Conservation (phyloP, 75 land plant species). For the Chamaecyparis obtusa region DNA sequence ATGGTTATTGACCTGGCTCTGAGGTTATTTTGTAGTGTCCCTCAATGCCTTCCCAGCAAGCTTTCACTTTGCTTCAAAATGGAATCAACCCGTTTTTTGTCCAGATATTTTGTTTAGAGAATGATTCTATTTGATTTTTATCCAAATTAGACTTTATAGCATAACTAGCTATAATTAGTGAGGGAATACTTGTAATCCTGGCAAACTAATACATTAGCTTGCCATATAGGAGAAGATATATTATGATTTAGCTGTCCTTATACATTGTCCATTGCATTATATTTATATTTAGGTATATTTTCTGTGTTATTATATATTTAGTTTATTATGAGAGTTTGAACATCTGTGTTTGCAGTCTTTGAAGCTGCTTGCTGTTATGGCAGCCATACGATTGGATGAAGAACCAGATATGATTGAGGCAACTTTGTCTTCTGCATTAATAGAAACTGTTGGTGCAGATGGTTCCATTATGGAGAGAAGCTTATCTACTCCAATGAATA, state of each 20-base stretch:
- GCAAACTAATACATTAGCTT: no score
- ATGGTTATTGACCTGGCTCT: background rate
- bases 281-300: background rate
- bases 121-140: background rate
- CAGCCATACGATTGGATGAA: conserved; percentile 54
- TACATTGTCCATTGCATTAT: background rate
- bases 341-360: conserved; percentile 33
- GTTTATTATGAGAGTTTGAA: background rate
- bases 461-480: conserved; percentile 11
- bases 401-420: conserved; percentile 37
- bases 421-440: conserved; percentile 35
- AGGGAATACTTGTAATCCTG: background rate
- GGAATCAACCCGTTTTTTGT: background rate
- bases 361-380: conserved; percentile 46
- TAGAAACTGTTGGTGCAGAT: conserved; percentile 15
- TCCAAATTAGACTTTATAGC: background rate
- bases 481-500: conserved; percentile 19
- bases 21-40: background rate
- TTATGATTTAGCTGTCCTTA: background rate
- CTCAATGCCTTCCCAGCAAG: background rate
- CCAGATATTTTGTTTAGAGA: background rate
- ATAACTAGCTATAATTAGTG: background rate
- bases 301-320: background rate
- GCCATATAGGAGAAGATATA: no score
- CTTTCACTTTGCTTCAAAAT: background rate